Conservation (phyloP, 768 basidiomycete genomes). For the Tremella mesenterica region DNA sequence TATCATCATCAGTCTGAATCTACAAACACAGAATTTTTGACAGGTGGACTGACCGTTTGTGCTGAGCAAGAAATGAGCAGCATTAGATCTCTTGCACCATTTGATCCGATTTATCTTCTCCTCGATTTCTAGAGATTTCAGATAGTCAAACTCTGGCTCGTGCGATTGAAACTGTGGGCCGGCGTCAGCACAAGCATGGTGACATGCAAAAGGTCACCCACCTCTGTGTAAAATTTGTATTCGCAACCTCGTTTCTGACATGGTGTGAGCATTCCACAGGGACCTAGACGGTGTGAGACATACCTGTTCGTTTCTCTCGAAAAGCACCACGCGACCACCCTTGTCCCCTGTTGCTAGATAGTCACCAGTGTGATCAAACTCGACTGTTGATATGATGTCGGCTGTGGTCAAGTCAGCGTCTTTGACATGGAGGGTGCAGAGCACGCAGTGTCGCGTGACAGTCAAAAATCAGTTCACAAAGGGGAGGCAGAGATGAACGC, state of each 20-base stretch:
- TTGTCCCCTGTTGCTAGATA: slow-evolving; percentile 99
- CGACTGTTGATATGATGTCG: slow-evolving; percentile 99
- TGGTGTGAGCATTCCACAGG: slow-evolving; percentile 15
- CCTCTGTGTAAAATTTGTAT: slow-evolving; percentile 99
- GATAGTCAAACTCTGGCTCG: slow-evolving; percentile 99
- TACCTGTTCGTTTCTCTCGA: slow-evolving; percentile 96
- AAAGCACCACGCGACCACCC: slow-evolving; percentile 95
- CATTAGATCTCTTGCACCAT: slow-evolving; percentile 97
- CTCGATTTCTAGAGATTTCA: slow-evolving; percentile 99
- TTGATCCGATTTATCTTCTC: slow-evolving; percentile 99
- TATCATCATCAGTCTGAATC: slow-evolving; percentile 46
- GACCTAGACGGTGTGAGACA: slow-evolving; percentile 34
- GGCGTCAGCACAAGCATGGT: neutral
- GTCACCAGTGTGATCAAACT: slow-evolving; percentile 98
- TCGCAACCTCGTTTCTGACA: slow-evolving; percentile 98
- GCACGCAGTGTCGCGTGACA: neutral
- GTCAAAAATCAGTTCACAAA: too few relatives aligned
- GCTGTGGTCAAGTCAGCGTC: slow-evolving; percentile 61
- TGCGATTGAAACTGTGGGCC: slow-evolving; percentile 73
- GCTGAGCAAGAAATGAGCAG: slow-evolving; percentile 90
- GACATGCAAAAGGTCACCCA: slow-evolving; percentile 12
- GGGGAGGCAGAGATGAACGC: slow-evolving; percentile 4
- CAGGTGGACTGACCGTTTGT: slow-evolving; percentile 70
- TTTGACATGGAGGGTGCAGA: slow-evolving; percentile 5
- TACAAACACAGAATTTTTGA: neutral